Evolutionary conservation across 257 asterid genomes (phyloP).

Genomic region (Thymus quinquecostatus): DNA sequence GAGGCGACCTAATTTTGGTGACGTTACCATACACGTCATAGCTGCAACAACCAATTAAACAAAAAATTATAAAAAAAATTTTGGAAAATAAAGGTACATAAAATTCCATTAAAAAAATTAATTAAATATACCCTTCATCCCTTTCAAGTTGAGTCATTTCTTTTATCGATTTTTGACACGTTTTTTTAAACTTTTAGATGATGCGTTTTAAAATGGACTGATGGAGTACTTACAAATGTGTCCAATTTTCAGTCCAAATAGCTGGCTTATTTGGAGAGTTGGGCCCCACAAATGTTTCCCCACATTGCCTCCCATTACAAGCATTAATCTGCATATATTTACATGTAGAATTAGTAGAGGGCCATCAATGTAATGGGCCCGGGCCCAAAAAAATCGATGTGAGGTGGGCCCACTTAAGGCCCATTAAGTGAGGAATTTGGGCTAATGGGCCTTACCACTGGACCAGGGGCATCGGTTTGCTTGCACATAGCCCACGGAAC

Average conservation of each 20-base stretch:
- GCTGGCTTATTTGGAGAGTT: constrained; percentile 91
- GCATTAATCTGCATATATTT: constrained; percentile 64
- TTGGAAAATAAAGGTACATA: no score
- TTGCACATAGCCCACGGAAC: constrained; percentile 98
- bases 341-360: not conserved
- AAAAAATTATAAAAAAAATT: no score
- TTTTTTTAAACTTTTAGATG: no score
- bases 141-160: no score
- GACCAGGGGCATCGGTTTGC: constrained; percentile 92
- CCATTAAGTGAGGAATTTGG: not conserved
- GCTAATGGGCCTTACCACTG: constrained; percentile 50
- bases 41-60: constrained; percentile 26
- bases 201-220: no score
- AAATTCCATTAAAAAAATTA: no score
- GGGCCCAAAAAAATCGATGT: no score
- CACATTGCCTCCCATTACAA: constrained; percentile 84
- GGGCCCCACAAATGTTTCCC: constrained; percentile 87
- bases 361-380: no score
- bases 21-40: constrained; percentile 65
- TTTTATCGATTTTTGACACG: no score
- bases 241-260: constrained; percentile 97
- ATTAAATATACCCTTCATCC: no score
- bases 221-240: constrained; percentile 65
- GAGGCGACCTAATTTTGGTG: constrained; percentile 54
- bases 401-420: not conserved